A percentile compares a stretch with the other conserved stretches of the same genome.
Evolutionary conservation across 805 yeast genomes (phyloP).

Genomic region (Candida succiphila): DNA sequence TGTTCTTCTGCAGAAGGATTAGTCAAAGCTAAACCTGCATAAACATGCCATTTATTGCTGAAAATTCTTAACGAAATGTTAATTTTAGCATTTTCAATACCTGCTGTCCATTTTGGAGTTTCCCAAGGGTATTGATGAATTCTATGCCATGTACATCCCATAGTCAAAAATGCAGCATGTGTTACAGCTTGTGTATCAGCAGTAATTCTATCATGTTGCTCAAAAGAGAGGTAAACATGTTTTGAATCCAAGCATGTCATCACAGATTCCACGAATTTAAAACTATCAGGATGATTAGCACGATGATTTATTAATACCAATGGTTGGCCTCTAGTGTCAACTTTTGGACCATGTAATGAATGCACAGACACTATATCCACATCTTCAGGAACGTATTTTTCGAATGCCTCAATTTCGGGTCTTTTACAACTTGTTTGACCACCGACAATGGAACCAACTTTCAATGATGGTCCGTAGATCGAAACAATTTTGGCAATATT

Average conservation of each 20-base stretch:
- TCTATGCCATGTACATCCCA: constrained; percentile 95
- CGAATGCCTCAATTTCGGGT: constrained; percentile 85
- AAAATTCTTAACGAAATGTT: constrained; percentile 86
- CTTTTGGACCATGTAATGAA: constrained; percentile 91
- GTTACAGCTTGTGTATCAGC: constrained; percentile 99
- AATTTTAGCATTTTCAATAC: constrained; percentile 91
- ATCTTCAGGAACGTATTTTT: constrained; percentile 62
- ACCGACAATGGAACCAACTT: constrained; percentile 86
- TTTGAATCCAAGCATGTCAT: constrained; percentile 72
- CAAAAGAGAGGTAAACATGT: constrained; percentile 67
- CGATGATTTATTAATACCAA: constrained; percentile 76
- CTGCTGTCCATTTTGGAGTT: constrained; percentile 78
- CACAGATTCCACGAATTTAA: constrained; percentile 51
- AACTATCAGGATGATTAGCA: constrained; percentile 36
- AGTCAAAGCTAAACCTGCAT: constrained; percentile 93
- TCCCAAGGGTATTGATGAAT: constrained; percentile 88
- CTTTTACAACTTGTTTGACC: constrained; percentile 96
- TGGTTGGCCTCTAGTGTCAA: constrained; percentile 86
- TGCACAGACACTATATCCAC: constrained; percentile 80
- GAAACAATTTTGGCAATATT: constrained; percentile 64
- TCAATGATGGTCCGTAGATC: constrained; percentile 78
- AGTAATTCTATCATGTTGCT: constrained; percentile 87
- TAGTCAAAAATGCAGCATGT: constrained; percentile 91
- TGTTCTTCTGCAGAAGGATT: constrained; percentile 93
- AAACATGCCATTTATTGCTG: constrained; percentile 96